Base-by-base conservation (phyloP, 2,329 filamentous ascomycete genomes). In the Beauveria scarabaeidicola region DNA sequence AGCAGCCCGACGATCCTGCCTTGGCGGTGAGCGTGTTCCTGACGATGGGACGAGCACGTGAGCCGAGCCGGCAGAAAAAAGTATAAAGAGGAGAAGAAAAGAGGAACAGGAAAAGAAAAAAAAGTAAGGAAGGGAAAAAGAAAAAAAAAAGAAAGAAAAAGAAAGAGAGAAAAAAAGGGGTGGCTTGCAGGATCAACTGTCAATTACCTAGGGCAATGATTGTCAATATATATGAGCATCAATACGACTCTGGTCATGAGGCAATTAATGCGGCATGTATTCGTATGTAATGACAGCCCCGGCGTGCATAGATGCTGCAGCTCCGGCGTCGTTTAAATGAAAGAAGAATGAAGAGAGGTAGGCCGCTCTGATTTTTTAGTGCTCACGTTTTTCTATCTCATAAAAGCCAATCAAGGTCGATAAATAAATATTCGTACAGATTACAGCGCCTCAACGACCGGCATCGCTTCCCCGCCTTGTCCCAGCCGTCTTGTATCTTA, bases 401-500 rank as follows among this genome's bases (percentile, higher is more conserved):
- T 15, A 2, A 36, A 36, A 15, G 32, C 32, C 32, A 11, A 36
- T 36, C 32, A 36, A 36, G 5, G 32, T 36, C 15, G 32, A 13
- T 13, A 15, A 36, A 36, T 36, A 13, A 36, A 36, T 36, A 13
- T 36, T 36, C 11, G 29, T 32, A 32, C 29, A 32, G 29, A 13
- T 32, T 32, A 13, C 29, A 32, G 29, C 29, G 29, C 29, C 32
- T 36, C 32, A 36, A 36, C 32, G 32, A 36, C 47, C 55, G 47
- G 55, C 55, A 58, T 58, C 55, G 55, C 55, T 58, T 10, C 38
- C 47, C 55, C 11, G 23, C 17, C 25, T 13, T 29, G 25, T 17
- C 17, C 11, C 53, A 27, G 40, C 11, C 27, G 29, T 23, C 54
- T 23, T 23, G 23, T 58, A 52, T 53, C 48, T 60, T 60, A 60